A percentile compares a stretch with the other conserved stretches of the same genome.
phyloP scores from a whole-genome alignment of 805 yeast genomes.

The Priceomyces medius region DNA sequence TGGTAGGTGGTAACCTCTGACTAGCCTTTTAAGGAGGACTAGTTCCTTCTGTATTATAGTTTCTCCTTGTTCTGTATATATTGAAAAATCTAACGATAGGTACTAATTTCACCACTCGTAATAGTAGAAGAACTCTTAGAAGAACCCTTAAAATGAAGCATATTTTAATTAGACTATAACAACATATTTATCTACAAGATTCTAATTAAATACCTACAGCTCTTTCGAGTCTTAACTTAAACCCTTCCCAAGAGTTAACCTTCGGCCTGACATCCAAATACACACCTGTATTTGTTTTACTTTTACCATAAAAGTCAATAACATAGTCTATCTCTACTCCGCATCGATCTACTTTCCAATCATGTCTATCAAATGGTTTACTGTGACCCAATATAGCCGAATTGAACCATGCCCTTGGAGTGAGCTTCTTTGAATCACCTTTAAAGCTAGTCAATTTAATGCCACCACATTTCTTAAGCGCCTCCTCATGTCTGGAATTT shows the following conservation, averaged over 20 bases:
- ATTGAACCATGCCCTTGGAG: slow-evolving; percentile 80
- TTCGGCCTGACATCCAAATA: slow-evolving; percentile 92
- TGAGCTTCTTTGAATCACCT: slow-evolving; percentile 81
- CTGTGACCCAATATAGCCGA: slow-evolving; percentile 65
- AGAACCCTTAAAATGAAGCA: too few species aligned
- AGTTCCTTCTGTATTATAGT: slow-evolving; percentile 3
- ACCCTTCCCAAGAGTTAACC: slow-evolving; percentile 76
- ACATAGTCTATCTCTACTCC: slow-evolving; percentile 85
- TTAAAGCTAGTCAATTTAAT: slow-evolving; percentile 79
- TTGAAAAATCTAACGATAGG: background rate
- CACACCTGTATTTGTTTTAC: slow-evolving; percentile 54
- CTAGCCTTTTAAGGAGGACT: background rate
- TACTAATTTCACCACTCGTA: too few species aligned
- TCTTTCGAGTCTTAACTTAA: slow-evolving; percentile 61
- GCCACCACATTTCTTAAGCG: slow-evolving; percentile 65
- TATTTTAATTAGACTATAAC: too few species aligned
- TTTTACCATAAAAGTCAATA: slow-evolving; percentile 78
- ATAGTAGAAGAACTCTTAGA: background rate
- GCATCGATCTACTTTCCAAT: slow-evolving; percentile 86
- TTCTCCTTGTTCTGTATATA: slow-evolving; percentile 7
- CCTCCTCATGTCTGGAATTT: slow-evolving; percentile 49
- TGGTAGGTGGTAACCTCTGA: background rate
- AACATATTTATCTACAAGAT: too few species aligned
- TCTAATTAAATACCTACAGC: slow-evolving; percentile 58
- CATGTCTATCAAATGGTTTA: slow-evolving; percentile 93